phyloP scores from a whole-genome alignment of 805 yeast genomes.

The Suhomyces vadensis region DNA sequence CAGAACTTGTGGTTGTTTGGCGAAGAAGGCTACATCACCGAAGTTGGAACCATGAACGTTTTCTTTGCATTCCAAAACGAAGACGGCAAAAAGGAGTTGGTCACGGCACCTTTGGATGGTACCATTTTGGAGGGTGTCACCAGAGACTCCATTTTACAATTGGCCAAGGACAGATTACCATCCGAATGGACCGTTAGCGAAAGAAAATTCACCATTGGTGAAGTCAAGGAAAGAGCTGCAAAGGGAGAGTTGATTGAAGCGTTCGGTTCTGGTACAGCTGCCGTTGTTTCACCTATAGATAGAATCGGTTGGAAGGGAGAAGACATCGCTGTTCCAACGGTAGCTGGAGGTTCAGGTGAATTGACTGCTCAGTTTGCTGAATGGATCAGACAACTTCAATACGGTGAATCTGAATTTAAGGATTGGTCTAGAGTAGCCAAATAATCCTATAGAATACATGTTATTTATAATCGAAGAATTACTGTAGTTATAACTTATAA shows the following conservation, averaged over 20 bases:
- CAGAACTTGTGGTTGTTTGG: constrained; percentile 98
- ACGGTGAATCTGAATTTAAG: constrained; percentile 74
- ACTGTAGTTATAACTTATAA: too few species aligned
- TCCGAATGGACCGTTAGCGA: constrained; percentile 83
- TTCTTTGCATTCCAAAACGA: constrained; percentile 81
- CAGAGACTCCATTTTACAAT: constrained; percentile 78
- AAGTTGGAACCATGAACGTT: constrained; percentile 97
- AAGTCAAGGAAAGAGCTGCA: constrained; percentile 73
- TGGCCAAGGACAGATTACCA: constrained; percentile 75
- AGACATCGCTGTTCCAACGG: constrained; percentile 74
- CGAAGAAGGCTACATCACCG: constrained; percentile 81
- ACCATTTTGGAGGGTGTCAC: constrained; percentile 97
- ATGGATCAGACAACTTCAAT: constrained; percentile 90
- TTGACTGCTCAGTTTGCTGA: constrained; percentile 74
- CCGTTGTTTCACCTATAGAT: constrained; percentile 91
- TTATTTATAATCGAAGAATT: too few species aligned
- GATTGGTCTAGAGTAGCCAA: constrained; percentile 48
- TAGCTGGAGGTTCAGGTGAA: constrained; percentile 79
- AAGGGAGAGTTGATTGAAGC: constrained; percentile 90
- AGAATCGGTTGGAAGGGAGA: constrained; percentile 79
- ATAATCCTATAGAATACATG: constrained; percentile 15
- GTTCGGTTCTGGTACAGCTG: constrained; percentile 97
- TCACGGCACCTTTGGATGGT: constrained; percentile 96
- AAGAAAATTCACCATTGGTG: constrained; percentile 79
- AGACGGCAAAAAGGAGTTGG: constrained; percentile 88